Evolutionary conservation across 1,284 basidiomycete genomes (phyloP), one percentile per base, ranked within the genome.

Genomic region (Malassezia equina): DNA sequence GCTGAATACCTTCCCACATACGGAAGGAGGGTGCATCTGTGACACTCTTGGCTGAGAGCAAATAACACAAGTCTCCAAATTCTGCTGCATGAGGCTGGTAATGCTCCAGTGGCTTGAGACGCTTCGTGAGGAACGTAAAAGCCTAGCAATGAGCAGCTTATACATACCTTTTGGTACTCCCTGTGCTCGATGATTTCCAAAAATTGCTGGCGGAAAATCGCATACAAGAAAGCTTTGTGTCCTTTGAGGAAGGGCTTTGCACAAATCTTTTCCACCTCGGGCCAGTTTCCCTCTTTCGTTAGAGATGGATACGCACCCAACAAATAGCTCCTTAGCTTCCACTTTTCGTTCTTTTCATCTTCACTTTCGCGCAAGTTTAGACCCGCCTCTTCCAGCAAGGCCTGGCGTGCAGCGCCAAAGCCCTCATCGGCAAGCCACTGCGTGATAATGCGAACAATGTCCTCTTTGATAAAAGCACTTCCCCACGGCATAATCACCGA

Each of bases 61-160:
- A 65, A 58, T 79, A 79, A 39, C 78, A 78, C 28, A 79, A 65
- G 50, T 77, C 76, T 49, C 77, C 73, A 55, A 78, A 79, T 63
- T 79, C 78, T 52, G 76, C 76, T 1, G 78, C 75, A 27, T 77
- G 75, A 1, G 78, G 78, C 58, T 79, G 78, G 54, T 78, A 79
- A 55, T 79, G 78, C 52, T 79, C 78, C 15, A 79, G 67, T 7
- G 78, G 78, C 61, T 78, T 79, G 25, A 79, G 65, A 0, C 78
- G 69, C 56, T 79, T 79, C 48, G 76, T 76, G 15, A 79, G 70
- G 17, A 79, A 76, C 21, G 78, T 79, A 67, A 79, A 79, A 1
- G 78, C 78, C 55, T 67, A 59, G 2, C 4, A 21, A 11, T 25
- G 21, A 34, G 33, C 6, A 7, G 4, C 3, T 3, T 7, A 9